phyloP scores from a whole-genome alignment of 495 filamentous ascomycete genomes.

The Aspergillus nidulans region DNA sequence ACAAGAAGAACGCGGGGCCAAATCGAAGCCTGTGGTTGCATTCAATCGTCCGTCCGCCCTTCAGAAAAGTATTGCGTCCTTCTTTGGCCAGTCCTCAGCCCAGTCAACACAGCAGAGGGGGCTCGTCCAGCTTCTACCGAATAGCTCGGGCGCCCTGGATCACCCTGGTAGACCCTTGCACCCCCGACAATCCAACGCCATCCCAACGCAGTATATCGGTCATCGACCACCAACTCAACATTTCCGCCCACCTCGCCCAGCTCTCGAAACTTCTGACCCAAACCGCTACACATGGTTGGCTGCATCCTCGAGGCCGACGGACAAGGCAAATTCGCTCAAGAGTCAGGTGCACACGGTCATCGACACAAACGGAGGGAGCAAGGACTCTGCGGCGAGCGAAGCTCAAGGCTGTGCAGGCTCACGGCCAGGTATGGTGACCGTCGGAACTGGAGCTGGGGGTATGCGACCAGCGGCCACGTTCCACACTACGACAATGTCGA shows the following conservation, averaged over 20 bases:
- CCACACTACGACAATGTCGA: slow-evolving; percentile 51
- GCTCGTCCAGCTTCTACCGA: background rate
- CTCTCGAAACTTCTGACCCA: slow-evolving; percentile 33
- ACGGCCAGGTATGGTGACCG: background rate
- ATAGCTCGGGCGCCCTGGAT: background rate
- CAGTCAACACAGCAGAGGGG: slow-evolving; percentile 5
- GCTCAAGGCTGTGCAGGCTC: slow-evolving; percentile 23
- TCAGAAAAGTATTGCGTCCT: slow-evolving; percentile 40
- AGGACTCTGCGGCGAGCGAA: slow-evolving; percentile 16
- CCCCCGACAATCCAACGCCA: slow-evolving; percentile 1
- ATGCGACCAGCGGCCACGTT: slow-evolving; percentile 41
- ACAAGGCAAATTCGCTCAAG: slow-evolving; percentile 20
- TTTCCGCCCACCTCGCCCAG: slow-evolving; percentile 32
- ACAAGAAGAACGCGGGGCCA: slow-evolving; percentile 11
- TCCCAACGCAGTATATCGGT: slow-evolving; percentile 25
- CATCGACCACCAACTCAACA: slow-evolving; percentile 39
- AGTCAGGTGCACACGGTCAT: slow-evolving; percentile 3
- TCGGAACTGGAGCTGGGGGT: slow-evolving; percentile 7
- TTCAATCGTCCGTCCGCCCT: slow-evolving; percentile 21
- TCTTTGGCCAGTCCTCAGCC: slow-evolving; percentile 27
- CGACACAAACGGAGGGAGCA: slow-evolving; percentile 5
- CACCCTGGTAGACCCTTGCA: background rate
- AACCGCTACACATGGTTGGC: slow-evolving; percentile 43
- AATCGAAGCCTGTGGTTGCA: slow-evolving; percentile 16
- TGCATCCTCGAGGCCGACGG: slow-evolving; percentile 20